These are phyloP conservation scores for Lomentospora prolificans DNA, from an alignment of 2,329 filamentous ascomycete genomes.

Conservation along the genomic window DNA sequence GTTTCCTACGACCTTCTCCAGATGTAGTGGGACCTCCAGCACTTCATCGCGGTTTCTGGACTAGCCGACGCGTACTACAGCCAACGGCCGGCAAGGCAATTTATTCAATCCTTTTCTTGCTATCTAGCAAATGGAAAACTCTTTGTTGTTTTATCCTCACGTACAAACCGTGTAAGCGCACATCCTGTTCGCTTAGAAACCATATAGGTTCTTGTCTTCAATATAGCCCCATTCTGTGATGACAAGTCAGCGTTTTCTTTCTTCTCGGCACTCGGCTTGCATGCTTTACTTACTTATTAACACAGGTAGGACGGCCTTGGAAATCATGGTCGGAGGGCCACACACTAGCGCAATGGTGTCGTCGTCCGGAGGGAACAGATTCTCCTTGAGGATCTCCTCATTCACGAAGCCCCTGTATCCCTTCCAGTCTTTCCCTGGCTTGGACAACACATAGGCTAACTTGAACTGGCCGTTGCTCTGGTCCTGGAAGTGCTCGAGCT, in stretches of 20 bases:
- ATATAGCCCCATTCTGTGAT: constrained; percentile 29
- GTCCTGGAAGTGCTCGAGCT: constrained; percentile 30
- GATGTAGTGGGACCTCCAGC: no score
- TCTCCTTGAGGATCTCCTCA: constrained; percentile 25
- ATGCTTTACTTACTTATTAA: constrained; percentile 25
- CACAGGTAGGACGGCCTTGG: constrained; percentile 38
- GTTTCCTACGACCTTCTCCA: no score
- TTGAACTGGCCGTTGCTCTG: constrained; percentile 27
- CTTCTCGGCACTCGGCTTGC: no score
- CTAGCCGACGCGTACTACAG: no score
- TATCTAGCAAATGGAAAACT: no score
- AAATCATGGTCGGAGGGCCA: constrained; percentile 39
- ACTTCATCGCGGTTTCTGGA: no score
- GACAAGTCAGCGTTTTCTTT: no score
- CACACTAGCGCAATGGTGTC: constrained; percentile 35
- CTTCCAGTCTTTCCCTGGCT: constrained; percentile 32
- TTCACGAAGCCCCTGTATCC: constrained; percentile 33
- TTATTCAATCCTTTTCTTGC: no score
- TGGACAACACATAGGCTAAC: constrained; percentile 36
- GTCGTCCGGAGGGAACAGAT: constrained; percentile 29
- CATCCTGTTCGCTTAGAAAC: constrained; percentile 21
- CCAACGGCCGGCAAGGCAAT: no score
- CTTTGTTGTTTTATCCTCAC: neutral
- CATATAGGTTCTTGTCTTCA: constrained; percentile 34
- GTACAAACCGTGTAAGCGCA: neutral